Conservation (phyloP, 805 yeast species). For the Wickerhamomyces alni region DNA sequence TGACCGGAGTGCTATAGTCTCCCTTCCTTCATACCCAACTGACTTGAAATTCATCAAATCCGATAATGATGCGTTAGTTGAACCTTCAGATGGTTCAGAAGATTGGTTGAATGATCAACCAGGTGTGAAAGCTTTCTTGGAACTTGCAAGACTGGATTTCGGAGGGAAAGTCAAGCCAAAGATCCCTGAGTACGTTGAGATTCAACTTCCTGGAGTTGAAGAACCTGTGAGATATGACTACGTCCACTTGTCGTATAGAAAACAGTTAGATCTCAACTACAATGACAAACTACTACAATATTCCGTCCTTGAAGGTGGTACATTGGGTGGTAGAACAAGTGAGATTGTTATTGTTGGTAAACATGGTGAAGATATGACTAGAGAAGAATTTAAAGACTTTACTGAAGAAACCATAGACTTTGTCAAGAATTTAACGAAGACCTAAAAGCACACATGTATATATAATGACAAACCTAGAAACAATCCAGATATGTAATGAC, state of each 20-base stretch:
- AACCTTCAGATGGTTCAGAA: constrained; percentile 11
- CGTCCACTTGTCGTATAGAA: constrained; percentile 36
- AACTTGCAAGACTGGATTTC: constrained; percentile 32
- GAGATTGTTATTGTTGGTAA: constrained; percentile 45
- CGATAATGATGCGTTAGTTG: constrained; percentile 10
- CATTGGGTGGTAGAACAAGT: constrained; percentile 45
- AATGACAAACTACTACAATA: constrained; percentile 33
- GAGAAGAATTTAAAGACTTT: constrained; percentile 14
- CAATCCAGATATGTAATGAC: background rate
- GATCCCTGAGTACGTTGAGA: constrained; percentile 33
- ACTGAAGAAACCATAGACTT: constrained; percentile 14
- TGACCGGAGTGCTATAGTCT: constrained; percentile 36
- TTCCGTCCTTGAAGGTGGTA: constrained; percentile 50
- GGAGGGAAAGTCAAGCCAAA: constrained; percentile 29
- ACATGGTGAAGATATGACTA: constrained; percentile 7
- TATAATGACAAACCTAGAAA: too few species aligned
- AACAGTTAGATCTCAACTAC: constrained; percentile 37
- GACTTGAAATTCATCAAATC: constrained; percentile 38
- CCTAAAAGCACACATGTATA: background rate
- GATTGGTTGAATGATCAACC: constrained; percentile 31
- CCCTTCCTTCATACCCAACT: constrained; percentile 33
- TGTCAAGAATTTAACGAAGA: constrained; percentile 7
- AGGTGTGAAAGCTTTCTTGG: constrained; percentile 36
- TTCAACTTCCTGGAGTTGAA: constrained; percentile 32
- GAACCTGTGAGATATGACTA: constrained; percentile 37